Evolutionary conservation across 108 stramenopile species (phyloP).

Genomic region (Bacterosira constricta): DNA sequence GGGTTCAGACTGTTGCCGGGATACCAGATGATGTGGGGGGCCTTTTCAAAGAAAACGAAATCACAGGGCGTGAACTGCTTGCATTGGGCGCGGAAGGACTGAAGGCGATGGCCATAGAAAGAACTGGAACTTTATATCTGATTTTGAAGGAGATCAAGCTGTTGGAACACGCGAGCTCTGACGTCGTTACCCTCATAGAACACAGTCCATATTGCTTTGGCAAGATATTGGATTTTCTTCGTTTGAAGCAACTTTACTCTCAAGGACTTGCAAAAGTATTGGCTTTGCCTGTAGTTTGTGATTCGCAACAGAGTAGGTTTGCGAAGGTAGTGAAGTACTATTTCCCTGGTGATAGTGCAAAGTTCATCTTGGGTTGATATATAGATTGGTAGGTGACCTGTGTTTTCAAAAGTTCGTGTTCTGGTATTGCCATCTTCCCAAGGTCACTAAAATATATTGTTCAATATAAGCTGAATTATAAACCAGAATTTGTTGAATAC

Average conservation of each 20-base stretch:
- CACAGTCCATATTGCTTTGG: slow-evolving; percentile 50
- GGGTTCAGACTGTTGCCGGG: no score
- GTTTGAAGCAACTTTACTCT: slow-evolving; percentile 4
- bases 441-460: no score
- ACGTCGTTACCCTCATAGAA: slow-evolving; percentile 34
- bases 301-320: slow-evolving; percentile 13
- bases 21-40: slow-evolving; percentile 17
- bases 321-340: slow-evolving; percentile 36
- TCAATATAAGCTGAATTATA: no score
- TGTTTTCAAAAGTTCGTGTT: no score
- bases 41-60: slow-evolving; percentile 24
- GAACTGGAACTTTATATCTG: slow-evolving; percentile 22
- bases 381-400: no score
- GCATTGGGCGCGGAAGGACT: slow-evolving; percentile 32
- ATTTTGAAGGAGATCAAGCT: slow-evolving; percentile 30
- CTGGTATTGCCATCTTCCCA: no score
- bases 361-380: no score
- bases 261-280: slow-evolving; percentile 15
- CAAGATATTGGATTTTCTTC: slow-evolving; percentile 43
- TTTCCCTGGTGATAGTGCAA: slow-evolving; percentile 38
- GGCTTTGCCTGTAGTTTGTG: slow-evolving; percentile 6
- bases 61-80: slow-evolving; percentile 28
- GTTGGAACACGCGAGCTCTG: slow-evolving; percentile 4
- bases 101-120: slow-evolving; percentile 21
- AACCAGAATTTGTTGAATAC: no score